Percentiles rank a stretch among this genome's conserved stretches.
Conservation (phyloP, 768 basidiomycete species). For the Dioszegia hungarica region DNA sequence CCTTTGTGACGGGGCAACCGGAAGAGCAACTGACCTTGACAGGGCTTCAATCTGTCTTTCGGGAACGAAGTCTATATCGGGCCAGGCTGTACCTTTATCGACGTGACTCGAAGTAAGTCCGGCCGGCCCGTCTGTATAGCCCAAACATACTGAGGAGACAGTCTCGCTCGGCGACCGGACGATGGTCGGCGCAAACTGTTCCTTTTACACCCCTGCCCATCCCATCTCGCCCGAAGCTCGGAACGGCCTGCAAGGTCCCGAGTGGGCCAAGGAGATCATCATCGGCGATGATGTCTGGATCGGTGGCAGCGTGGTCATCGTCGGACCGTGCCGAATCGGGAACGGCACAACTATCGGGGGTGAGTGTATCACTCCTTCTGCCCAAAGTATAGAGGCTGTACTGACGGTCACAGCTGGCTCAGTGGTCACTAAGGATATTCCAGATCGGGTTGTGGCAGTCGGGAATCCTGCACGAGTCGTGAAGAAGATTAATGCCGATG, state of each 20-base stretch:
- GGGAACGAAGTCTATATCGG: constrained; percentile 36
- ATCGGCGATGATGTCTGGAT: constrained; percentile 51
- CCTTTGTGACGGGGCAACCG: background rate
- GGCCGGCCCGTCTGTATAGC: background rate
- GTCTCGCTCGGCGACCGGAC: constrained; percentile 45
- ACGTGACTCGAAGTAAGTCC: constrained; percentile 38
- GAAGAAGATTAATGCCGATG: constrained; percentile 41
- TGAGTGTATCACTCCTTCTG: constrained; percentile 12
- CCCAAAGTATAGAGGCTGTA: background rate
- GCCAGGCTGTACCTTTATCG: constrained; percentile 32
- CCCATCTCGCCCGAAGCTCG: constrained; percentile 37
- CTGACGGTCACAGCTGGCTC: constrained; percentile 9
- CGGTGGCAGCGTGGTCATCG: constrained; percentile 42
- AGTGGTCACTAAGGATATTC: constrained; percentile 14
- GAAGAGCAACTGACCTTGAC: no score
- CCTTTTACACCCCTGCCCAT: constrained; percentile 4
- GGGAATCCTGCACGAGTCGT: constrained; percentile 49
- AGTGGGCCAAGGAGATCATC: constrained; percentile 42
- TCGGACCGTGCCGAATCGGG: constrained; percentile 47
- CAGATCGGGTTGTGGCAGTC: constrained; percentile 37
- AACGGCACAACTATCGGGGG: constrained; percentile 45
- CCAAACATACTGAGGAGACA: background rate
- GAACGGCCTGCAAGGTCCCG: constrained; percentile 39
- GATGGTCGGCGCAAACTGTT: constrained; percentile 38
- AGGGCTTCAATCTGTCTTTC: constrained; percentile 42